phyloP scores from a whole-genome alignment of 495 filamentous ascomycete species.

The Xylaria castorea region DNA sequence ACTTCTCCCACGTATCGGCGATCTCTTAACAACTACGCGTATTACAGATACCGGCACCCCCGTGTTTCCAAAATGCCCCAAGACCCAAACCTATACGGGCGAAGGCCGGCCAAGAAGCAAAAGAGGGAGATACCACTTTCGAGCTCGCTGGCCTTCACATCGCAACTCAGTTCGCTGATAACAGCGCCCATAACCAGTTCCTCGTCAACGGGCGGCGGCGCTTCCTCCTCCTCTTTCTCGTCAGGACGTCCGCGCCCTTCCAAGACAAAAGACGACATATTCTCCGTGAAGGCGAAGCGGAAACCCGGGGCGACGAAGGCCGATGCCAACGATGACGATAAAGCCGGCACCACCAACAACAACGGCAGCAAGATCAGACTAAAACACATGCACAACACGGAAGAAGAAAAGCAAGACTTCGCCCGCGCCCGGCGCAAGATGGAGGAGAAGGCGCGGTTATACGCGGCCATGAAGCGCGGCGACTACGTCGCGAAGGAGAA shows the following conservation, averaged over 20 bases:
- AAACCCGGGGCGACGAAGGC: conserved; percentile 41
- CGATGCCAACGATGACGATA: conserved; percentile 40
- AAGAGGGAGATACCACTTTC: conserved; percentile 68
- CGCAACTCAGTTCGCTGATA: conserved; percentile 76
- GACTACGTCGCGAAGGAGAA: conserved; percentile 65
- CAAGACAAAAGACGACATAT: conserved; percentile 74
- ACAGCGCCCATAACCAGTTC: conserved; percentile 49
- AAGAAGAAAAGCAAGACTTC: conserved; percentile 53
- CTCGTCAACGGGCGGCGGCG: conserved; percentile 42
- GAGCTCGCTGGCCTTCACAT: conserved; percentile 79
- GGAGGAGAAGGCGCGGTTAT: conserved; percentile 85
- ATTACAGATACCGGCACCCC: background rate
- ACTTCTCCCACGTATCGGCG: background rate
- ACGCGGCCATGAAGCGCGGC: conserved; percentile 81
- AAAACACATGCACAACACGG: conserved; percentile 49
- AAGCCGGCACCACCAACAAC: background rate
- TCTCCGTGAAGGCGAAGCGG: conserved; percentile 73
- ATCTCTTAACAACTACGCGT: background rate
- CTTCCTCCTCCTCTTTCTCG: conserved; percentile 48
- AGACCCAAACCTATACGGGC: conserved; percentile 75
- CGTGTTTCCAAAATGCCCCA: conserved; percentile 54
- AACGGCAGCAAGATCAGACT: conserved; percentile 47
- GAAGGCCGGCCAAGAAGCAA: conserved; percentile 67
- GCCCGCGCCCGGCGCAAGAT: conserved; percentile 75
- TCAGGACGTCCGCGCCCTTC: conserved; percentile 69